phyloP scores from a whole-genome alignment of 176 grass and related monocot genomes.

The Alopecurus myosuroides region DNA sequence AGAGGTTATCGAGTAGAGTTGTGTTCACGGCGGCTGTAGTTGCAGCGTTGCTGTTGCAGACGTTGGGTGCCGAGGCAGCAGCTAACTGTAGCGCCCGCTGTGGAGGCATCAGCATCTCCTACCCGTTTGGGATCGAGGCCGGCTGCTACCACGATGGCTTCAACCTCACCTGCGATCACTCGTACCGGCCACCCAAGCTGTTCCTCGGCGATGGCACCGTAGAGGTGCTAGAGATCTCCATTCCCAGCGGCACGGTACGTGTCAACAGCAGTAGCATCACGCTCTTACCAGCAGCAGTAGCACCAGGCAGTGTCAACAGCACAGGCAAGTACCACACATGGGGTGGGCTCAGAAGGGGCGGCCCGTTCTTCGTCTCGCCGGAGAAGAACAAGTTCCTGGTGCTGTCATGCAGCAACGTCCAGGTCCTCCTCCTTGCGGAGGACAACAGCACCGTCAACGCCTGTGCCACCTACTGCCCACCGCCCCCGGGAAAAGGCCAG shows the following conservation, averaged over 20 bases:
- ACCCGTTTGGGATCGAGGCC: slow-evolving; percentile 45
- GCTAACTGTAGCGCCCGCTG: slow-evolving; percentile 26
- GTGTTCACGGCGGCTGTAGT: background rate
- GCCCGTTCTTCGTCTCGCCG: background rate
- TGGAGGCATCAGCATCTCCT: slow-evolving; percentile 38
- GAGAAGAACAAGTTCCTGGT: slow-evolving; percentile 39
- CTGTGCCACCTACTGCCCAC: slow-evolving; percentile 26
- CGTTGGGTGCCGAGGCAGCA: background rate
- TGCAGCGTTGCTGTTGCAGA: background rate
- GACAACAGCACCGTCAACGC: slow-evolving; percentile 21
- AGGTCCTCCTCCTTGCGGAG: slow-evolving; percentile 5
- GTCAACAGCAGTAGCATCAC: slow-evolving; percentile 27
- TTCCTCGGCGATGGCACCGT: slow-evolving; percentile 37
- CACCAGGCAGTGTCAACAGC: background rate
- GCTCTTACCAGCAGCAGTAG: background rate
- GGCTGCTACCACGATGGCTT: slow-evolving; percentile 46
- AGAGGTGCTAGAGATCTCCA: slow-evolving; percentile 33
- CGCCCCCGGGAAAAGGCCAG: background rate
- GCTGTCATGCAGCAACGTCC: slow-evolving; percentile 16
- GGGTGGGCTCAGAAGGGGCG: slow-evolving; percentile 2
- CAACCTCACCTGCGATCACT: slow-evolving; percentile 42
- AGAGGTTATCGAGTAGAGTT: background rate
- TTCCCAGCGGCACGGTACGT: background rate
- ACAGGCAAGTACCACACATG: background rate
- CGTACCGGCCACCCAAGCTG: slow-evolving; percentile 24